phyloP scores from a whole-genome alignment of 1,139 yeast genomes.

The Kurtzmaniella quercitrusa region DNA sequence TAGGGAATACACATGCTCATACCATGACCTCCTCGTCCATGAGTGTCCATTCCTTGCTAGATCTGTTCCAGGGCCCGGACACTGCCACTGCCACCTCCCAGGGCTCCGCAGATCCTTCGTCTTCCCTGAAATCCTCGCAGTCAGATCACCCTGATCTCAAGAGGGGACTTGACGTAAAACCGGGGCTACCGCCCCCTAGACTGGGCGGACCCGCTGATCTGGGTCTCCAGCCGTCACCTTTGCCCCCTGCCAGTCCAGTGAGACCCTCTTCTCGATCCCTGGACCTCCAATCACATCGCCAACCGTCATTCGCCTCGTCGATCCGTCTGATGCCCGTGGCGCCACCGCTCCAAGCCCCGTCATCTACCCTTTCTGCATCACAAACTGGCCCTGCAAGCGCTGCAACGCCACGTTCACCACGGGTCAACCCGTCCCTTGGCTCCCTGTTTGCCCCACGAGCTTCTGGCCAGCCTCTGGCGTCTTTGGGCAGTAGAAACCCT shows the following conservation, averaged over 20 bases:
- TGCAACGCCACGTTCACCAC: background rate
- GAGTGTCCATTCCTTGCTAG: conserved; percentile 26
- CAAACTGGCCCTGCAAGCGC: background rate
- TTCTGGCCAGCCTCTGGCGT: background rate
- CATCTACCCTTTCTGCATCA: background rate
- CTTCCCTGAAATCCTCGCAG: background rate
- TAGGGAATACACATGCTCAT: background rate
- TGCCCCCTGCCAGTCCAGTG: background rate
- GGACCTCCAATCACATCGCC: background rate
- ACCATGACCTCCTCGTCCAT: conserved; percentile 16
- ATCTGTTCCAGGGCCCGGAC: conserved; percentile 11
- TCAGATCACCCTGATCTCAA: background rate
- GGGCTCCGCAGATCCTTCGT: background rate
- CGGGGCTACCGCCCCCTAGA: conserved; percentile 1
- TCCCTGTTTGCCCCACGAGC: background rate
- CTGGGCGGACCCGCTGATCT: background rate
- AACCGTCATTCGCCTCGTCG: background rate
- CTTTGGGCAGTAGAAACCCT: background rate
- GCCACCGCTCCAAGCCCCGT: background rate
- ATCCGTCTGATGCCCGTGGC: background rate
- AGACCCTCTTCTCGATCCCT: background rate
- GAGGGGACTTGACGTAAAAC: background rate
- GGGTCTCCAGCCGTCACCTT: background rate
- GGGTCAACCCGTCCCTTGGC: background rate
- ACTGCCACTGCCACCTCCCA: conserved; percentile 1